A percentile compares a stretch with the other conserved stretches of the same genome.
Evolutionary conservation across 1,139 yeast genomes (phyloP).

Genomic region (Pichia sp.): DNA sequence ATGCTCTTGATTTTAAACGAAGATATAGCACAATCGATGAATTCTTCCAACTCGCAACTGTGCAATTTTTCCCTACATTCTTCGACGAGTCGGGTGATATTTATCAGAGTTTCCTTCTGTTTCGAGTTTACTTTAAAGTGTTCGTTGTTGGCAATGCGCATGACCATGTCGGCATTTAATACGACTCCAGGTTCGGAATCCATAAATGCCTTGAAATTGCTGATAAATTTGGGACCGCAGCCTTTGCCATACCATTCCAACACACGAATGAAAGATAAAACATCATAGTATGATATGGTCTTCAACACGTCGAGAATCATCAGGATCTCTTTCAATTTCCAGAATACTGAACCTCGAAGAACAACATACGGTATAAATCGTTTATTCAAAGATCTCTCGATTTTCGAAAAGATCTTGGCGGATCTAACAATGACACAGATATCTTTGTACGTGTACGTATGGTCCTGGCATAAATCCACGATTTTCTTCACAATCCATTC

Average conservation of each 20-base stretch:
- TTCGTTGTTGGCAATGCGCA: neutral
- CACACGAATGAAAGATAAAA: slow-evolving; percentile 49
- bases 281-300: slow-evolving; percentile 52
- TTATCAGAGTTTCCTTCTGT: slow-evolving; percentile 18
- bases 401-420: slow-evolving; percentile 39
- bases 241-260: slow-evolving; percentile 60
- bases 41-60: neutral
- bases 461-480: neutral
- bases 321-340: slow-evolving; percentile 68
- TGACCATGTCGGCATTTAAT: neutral
- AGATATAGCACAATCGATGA: neutral
- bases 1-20: slow-evolving; percentile 18
- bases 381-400: slow-evolving; percentile 55
- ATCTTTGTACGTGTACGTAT: slow-evolving; percentile 38
- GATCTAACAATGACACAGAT: slow-evolving; percentile 66
- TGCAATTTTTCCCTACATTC: slow-evolving; percentile 1
- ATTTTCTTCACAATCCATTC: slow-evolving; percentile 6
- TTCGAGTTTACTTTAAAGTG: slow-evolving; percentile 5
- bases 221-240: slow-evolving; percentile 53
- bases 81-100: slow-evolving; percentile 28
- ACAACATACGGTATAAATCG: slow-evolving; percentile 55
- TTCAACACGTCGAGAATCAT: slow-evolving; percentile 57
- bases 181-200: neutral
- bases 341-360: slow-evolving; percentile 66
- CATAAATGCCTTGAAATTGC: slow-evolving; percentile 27